A percentile compares a stretch with the other conserved stretches of the same genome.
phyloP scores from a whole-genome alignment of 495 filamentous ascomycete species.

The Aspergillus ostianus region DNA sequence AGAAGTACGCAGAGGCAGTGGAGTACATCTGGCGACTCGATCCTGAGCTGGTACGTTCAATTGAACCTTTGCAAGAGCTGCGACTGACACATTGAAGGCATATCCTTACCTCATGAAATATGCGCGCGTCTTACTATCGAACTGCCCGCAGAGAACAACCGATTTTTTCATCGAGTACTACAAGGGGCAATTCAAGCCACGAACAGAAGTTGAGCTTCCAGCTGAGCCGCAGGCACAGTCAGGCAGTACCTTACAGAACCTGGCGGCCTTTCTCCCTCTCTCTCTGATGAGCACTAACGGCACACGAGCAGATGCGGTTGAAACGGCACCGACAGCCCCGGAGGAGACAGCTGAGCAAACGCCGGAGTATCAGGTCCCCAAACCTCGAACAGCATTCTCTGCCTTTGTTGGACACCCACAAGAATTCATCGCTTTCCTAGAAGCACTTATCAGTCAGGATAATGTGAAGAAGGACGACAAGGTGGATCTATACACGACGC shows the following conservation, averaged over 20 bases:
- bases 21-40: conserved; percentile 88
- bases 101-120: conserved; percentile 95
- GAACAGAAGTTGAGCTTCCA: conserved; percentile 57
- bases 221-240: conserved; percentile 54
- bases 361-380: conserved; percentile 54
- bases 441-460: conserved; percentile 72
- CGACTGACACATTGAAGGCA: conserved; percentile 51
- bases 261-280: conserved; percentile 77
- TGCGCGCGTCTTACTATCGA: conserved; percentile 79
- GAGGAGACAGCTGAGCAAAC: conserved; percentile 20
- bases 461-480: conserved; percentile 67
- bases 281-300: conserved; percentile 73
- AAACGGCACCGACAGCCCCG: conserved; percentile 29
- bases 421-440: conserved; percentile 87
- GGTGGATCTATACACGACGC: conserved; percentile 85
- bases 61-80: not conserved
- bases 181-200: conserved; percentile 76
- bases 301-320: conserved; percentile 37
- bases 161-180: conserved; percentile 91
- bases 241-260: conserved; percentile 73
- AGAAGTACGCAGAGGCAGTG: conserved; percentile 81
- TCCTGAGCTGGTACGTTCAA: conserved; percentile 61
- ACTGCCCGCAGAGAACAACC: conserved; percentile 78
- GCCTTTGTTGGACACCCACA: conserved; percentile 92
- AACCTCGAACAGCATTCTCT: conserved; percentile 89